Evolutionary conservation across 2,329 filamentous ascomycete genomes (phyloP).

Genomic region (Triangularia verruculosa): DNA sequence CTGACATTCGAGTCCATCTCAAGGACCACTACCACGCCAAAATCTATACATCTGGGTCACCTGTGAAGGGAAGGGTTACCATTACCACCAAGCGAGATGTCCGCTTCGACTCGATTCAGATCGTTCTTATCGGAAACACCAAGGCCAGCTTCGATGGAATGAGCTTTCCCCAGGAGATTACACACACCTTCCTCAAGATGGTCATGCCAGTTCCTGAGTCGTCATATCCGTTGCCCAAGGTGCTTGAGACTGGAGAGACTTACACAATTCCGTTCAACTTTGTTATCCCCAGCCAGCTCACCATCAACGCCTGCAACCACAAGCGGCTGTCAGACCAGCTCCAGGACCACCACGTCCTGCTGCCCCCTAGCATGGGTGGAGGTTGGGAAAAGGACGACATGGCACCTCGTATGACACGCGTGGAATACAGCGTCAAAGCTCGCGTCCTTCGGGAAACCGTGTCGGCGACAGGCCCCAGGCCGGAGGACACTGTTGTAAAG

Average conservation of each 20-base stretch:
- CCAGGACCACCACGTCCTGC: conserved; percentile 49
- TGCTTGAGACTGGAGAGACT: conserved; percentile 47
- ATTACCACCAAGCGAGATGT: conserved; percentile 46
- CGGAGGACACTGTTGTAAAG: conserved; percentile 17
- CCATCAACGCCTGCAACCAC: conserved; percentile 55
- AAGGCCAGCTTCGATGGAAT: conserved; percentile 52
- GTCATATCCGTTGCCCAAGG: conserved; percentile 44
- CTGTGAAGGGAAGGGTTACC: conserved; percentile 47
- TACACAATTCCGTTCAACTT: conserved; percentile 58
- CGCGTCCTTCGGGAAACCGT: conserved; percentile 38
- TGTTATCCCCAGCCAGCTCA: conserved; percentile 56
- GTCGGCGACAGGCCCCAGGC: neutral
- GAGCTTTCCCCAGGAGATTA: conserved; percentile 46
- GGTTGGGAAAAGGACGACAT: conserved; percentile 56
- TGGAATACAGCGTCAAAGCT: conserved; percentile 53
- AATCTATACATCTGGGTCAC: conserved; percentile 54
- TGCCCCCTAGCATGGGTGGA: conserved; percentile 48
- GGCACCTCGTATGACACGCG: conserved; percentile 51
- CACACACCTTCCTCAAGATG: conserved; percentile 55
- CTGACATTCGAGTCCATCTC: conserved; percentile 48
- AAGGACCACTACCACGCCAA: conserved; percentile 53
- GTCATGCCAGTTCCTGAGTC: conserved; percentile 51
- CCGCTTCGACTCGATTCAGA: conserved; percentile 50
- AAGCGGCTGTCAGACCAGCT: conserved; percentile 43
- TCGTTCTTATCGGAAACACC: conserved; percentile 50